Percentiles rank a stretch among this genome's conserved stretches.
These are phyloP conservation scores for Verticillium albo-atrum DNA, from an alignment of 2,329 filamentous ascomycete genomes.

Conservation along the genomic window DNA sequence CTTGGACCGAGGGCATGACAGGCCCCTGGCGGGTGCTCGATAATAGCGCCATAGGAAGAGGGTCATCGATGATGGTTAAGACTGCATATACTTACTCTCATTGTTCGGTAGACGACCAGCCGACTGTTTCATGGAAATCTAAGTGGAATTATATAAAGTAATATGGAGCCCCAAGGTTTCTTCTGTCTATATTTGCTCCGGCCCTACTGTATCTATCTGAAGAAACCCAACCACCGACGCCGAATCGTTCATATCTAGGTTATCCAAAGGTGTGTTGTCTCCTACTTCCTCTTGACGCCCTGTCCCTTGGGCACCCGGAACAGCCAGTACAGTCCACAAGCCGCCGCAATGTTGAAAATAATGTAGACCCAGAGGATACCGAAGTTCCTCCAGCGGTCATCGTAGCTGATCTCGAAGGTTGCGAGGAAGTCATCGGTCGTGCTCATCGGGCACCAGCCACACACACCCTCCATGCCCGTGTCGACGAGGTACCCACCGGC, in stretches of 20 bases:
- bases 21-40: no score
- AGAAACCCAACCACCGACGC: neutral
- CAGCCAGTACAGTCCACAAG: slow-evolving; percentile 43
- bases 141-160: no score
- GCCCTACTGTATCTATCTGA: neutral
- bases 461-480: slow-evolving; percentile 30
- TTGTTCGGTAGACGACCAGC: no score
- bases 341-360: slow-evolving; percentile 42
- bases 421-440: slow-evolving; percentile 33
- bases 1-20: no score
- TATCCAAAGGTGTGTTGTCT: no score
- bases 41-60: no score
- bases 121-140: no score
- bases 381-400: slow-evolving; percentile 50
- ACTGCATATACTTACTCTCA: no score
- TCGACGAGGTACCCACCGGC: slow-evolving; percentile 10
- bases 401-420: slow-evolving; percentile 37
- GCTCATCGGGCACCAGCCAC: slow-evolving; percentile 36
- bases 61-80: no score
- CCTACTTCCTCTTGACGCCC: slow-evolving; percentile 16
- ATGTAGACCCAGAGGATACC: slow-evolving; percentile 50
- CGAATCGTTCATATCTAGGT: neutral
- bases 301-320: slow-evolving; percentile 24
- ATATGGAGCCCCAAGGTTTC: neutral
- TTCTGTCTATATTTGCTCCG: neutral